Base-by-base conservation (phyloP, 768 basidiomycete species). In the Pisolithus orientalis region DNA sequence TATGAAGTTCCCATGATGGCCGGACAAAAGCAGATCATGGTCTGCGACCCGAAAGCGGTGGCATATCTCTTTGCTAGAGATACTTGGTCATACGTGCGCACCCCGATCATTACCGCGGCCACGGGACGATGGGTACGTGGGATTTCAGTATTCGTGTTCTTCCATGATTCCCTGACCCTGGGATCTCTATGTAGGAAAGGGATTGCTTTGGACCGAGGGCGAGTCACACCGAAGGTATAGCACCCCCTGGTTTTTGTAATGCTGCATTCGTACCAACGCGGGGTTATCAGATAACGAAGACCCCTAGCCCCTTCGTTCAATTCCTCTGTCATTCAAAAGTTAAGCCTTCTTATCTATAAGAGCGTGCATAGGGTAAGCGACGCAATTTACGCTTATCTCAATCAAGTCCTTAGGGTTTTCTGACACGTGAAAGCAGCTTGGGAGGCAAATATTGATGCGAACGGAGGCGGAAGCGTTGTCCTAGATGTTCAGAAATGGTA, bases 41-140 rank as follows among this genome's bases (percentile, higher is more conserved):
- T 79, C 6, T 64, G 67, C 45, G 77, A 78, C 53, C 72, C 74
- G 3, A 78, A 72, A 60, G 78, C 80, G 0, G 64, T 75, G 28
- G 65, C 70, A 1, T 77, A 81, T 57, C 75, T 79, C 49, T 78
- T 73, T 57, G 64, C 76, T 0, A 71, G 63, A 51, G 80, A 80
- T 49, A 78, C 78, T 0, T 76, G 66, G 44, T 67, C 63, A 0
- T 82, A 82, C 57, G 63, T 72, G 0, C 70, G 72, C 44, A 70
- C 70, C 1, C 63, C 59, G 4, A 58, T 74, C 34, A 55, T 65
- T 5, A 69, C 64, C 28, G 42, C 61, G 0, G 69, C 73, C 34
- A 72, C 78, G 13, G 70, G 70, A 29, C 54, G 50, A 5, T 10
- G 72, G 47, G 70, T 71, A 21, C 14, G 65, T 49, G 2, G 10